phyloP scores from a whole-genome alignment of 164 flowering plant genomes.

The Malania oleifera region DNA sequence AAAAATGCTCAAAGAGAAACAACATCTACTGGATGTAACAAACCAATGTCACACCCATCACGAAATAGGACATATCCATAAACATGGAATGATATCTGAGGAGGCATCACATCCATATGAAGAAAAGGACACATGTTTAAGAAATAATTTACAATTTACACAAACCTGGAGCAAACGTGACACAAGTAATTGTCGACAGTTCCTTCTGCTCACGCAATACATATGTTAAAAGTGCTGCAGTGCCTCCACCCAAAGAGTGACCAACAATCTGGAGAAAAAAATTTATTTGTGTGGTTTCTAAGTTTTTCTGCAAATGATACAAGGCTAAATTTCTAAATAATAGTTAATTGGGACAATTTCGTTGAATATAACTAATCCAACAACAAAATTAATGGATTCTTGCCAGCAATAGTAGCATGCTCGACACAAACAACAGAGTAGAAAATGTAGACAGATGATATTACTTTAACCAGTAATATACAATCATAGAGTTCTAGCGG shows the following conservation, averaged over 20 bases:
- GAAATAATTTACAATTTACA: neutral
- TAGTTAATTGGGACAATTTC: too few species aligned
- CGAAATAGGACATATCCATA: neutral
- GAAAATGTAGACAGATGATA: too few species aligned
- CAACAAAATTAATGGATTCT: too few species aligned
- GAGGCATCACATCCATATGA: neutral
- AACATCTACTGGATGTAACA: neutral
- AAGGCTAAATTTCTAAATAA: too few species aligned
- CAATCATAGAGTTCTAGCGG: too few species aligned
- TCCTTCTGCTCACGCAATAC: conserved; percentile 79
- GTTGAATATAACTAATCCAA: too few species aligned
- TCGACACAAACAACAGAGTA: too few species aligned
- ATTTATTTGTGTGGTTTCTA: neutral
- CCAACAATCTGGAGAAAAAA: conserved; percentile 68
- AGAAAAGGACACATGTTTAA: neutral
- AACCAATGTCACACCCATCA: neutral
- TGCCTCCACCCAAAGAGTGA: conserved; percentile 98
- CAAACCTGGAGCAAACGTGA: conserved; percentile 96
- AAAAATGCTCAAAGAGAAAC: neutral
- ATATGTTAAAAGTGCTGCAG: conserved; percentile 92
- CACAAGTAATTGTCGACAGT: conserved; percentile 70
- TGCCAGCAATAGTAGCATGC: too few species aligned
- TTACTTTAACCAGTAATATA: too few species aligned
- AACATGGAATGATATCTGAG: neutral
- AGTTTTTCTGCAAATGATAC: too few species aligned